Evolutionary conservation across 352 stramenopile genomes (phyloP), one percentile per base, ranked within the genome.

Genomic region (Thalassiosira gravida): DNA sequence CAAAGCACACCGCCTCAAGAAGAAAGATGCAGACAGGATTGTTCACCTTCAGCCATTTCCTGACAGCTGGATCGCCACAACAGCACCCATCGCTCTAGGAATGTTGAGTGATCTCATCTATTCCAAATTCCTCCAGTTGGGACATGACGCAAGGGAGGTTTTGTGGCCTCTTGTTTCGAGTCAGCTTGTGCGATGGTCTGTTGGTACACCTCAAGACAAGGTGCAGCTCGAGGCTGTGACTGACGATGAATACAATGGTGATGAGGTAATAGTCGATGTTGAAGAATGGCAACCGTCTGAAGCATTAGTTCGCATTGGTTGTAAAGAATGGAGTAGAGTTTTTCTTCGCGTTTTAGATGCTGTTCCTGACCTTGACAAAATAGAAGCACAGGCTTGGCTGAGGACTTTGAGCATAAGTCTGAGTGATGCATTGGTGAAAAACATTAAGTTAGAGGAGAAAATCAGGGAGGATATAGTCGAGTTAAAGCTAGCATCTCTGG

Each of bases 1-100:
- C 61, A 78, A 87, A 73, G 90, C 86, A 50, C 84, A 91, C 53
- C 84, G 76, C 42, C 82, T 93, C 30, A 81, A 87, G 13, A 91
- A 91, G 39, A 92, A 91, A 69, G 80, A 83, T 67, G 53, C 47
- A 25, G 73, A 79, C 35, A 82, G 63, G 44, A 55, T 67, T 18
- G 37, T 79, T 25, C 55, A 82, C 35, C 16, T 92, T 46, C 83
- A 94, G 71, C 86, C 90, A 55, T 94, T 93, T 57, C 90, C 88
- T 16, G 83, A 92, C 55, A 93, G 88, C 66, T 94, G 90, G 90
- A 86, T 94, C 69, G 87, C 88, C 22, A 92, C 90, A 74, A 92
- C 90, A 39, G 88, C 85, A 61, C 78, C 88, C 9, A 85, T 92
- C 18, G 88, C 86, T 25, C 63, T 94, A 22, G 90, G 88, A n/a